Conservation (phyloP, 306 rosid genomes). For the Prunus davidiana region DNA sequence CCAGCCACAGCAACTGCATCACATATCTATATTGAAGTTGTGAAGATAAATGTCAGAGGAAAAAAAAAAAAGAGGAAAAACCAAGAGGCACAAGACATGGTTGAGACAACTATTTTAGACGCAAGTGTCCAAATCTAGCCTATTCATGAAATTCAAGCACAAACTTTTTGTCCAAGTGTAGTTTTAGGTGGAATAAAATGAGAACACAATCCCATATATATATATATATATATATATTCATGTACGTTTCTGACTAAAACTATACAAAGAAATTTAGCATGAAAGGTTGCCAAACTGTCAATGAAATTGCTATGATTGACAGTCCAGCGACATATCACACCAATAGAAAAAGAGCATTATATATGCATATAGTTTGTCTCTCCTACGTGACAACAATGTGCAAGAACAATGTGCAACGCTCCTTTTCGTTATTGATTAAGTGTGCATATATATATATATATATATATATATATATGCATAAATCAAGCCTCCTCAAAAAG, state of each 20-base stretch:
- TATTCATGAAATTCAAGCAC: neutral
- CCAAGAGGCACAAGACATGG: conserved; percentile 8
- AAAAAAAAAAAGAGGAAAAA: neutral
- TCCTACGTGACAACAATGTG: neutral
- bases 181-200: neutral
- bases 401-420: neutral
- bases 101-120: conserved; percentile 8
- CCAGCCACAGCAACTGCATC: conserved; percentile 99
- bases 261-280: neutral
- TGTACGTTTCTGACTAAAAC: neutral
- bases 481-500: neutral
- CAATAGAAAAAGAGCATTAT: neutral
- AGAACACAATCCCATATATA: neutral
- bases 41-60: conserved; percentile 7
- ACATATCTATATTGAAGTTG: conserved; percentile 56
- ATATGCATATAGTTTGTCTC: neutral
- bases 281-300: neutral
- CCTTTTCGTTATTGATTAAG: neutral
- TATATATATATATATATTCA: neutral
- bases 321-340: neutral
- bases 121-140: neutral
- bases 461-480: neutral
- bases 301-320: too few species aligned
- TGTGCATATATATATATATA: neutral
- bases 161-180: neutral